Conservation (phyloP, 768 basidiomycete genomes). For the Wakefieldia striispora region DNA sequence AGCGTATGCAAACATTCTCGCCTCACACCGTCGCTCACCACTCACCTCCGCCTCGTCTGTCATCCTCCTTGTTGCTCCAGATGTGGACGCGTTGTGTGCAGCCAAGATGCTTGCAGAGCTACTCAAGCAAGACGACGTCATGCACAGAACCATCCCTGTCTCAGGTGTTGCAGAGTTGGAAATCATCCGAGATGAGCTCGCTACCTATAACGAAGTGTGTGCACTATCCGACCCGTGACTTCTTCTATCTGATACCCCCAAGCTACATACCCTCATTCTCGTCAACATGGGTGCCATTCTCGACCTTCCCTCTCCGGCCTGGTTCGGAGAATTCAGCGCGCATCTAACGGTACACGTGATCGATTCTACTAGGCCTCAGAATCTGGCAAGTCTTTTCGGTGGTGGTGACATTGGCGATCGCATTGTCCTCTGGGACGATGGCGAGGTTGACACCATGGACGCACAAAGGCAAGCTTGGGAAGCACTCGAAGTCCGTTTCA, state of each 20-base stretch:
- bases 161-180: constrained; percentile 81
- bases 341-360: constrained; percentile 84
- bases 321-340: constrained; percentile 72
- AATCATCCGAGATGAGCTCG: constrained; percentile 60
- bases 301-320: constrained; percentile 69
- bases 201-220: constrained; percentile 63
- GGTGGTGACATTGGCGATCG: constrained; percentile 63
- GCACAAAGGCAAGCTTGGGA: constrained; percentile 84
- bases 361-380: constrained; percentile 89
- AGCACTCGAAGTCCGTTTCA: constrained; percentile 64
- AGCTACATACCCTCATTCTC: constrained; percentile 89
- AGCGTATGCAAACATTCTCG: constrained; percentile 72
- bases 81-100: constrained; percentile 91
- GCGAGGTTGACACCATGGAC: constrained; percentile 64
- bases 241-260: constrained; percentile 1
- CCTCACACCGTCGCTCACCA: constrained; percentile 68
- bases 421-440: constrained; percentile 93
- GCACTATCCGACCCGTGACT: not conserved
- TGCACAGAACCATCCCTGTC: constrained; percentile 86
- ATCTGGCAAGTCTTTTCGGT: constrained; percentile 82
- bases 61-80: constrained; percentile 81
- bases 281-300: constrained; percentile 90
- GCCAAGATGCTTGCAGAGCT: constrained; percentile 86
- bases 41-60: constrained; percentile 80
- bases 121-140: constrained; percentile 91